Base-by-base conservation (phyloP, 2,329 filamentous ascomycete species). In the Neospermospora avenae region DNA sequence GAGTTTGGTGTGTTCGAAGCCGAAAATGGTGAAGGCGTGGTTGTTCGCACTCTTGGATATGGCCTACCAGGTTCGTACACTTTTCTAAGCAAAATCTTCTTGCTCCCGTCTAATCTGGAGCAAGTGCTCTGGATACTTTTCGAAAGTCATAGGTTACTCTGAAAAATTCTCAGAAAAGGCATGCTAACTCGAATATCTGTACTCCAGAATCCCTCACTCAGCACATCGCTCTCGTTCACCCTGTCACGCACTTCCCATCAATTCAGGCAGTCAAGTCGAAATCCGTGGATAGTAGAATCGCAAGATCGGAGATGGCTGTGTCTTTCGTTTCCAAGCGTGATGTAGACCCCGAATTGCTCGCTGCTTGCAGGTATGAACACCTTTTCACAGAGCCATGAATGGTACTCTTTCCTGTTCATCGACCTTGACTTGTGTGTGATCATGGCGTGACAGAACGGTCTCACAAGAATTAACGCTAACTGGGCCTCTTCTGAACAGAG, bases 221-320 rank as follows among this genome's bases (percentile, higher is more conserved):
- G 1, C 71, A 77, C 54, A 64, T 77, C 61, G 71, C 75, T 53
- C 69, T 76, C 61, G 69, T 77, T 52, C 73, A 75, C 57, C 76
- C 76, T 0, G 76, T 75, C 5, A 77, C 75, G 5, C 73, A 74
- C 22, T 77, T 77, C 51, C 62, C 67, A 7, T 60, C 66, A 34
- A 35, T 37, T 2, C 44, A 41, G 24, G 25, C 22, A 3, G 16
- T 20, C 4, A 41, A 51, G 16, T 24, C 14, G 7, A 13, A 2
- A 10, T 54, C 31, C 14, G n/a, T 20, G 25, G 37, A 24, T 3
- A 20, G 37, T 20, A 31, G 34, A 13, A 20, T 28, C 31, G 25
- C 41, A 14, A 3, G 14, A 5, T 39, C 18, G 1, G 4, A 39
- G 7, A 11, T 14, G n/a, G 39, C 31, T 48, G 22, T 22, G 14